phyloP scores from a whole-genome alignment of 2,329 filamentous ascomycete genomes.

The Aspergillus eucalypticola region DNA sequence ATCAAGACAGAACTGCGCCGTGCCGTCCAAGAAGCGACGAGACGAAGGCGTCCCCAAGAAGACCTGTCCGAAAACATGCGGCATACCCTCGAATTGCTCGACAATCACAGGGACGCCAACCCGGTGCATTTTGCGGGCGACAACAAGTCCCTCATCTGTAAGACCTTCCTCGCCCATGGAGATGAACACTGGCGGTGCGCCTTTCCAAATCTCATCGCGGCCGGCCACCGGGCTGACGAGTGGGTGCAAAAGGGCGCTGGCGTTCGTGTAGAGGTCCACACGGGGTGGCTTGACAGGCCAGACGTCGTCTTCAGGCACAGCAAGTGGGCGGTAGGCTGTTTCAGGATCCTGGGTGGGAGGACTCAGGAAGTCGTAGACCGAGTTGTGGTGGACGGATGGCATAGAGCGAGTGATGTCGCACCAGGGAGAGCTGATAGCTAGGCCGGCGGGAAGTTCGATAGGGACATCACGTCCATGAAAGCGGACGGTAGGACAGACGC shows the following conservation, averaged over 20 bases:
- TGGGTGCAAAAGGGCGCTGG: slow-evolving; percentile 41
- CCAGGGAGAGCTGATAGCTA: slow-evolving; percentile 45
- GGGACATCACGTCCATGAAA: slow-evolving; percentile 45
- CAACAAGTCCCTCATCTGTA: slow-evolving; percentile 42
- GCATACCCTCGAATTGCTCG: slow-evolving; percentile 49
- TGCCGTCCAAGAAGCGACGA: slow-evolving; percentile 56
- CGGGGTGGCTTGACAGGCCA: slow-evolving; percentile 47
- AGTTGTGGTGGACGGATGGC: slow-evolving; percentile 41
- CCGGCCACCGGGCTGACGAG: slow-evolving; percentile 44
- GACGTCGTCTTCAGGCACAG: slow-evolving; percentile 36
- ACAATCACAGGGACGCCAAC: slow-evolving; percentile 40
- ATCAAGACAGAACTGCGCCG: slow-evolving; percentile 55
- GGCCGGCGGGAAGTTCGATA: slow-evolving; percentile 44
- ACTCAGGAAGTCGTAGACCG: slow-evolving; percentile 43
- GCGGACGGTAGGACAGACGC: slow-evolving; percentile 34
- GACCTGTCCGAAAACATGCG: slow-evolving; percentile 57
- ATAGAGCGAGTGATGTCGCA: slow-evolving; percentile 46
- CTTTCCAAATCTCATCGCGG: slow-evolving; percentile 41
- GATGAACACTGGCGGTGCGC: slow-evolving; percentile 44
- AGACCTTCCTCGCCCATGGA: slow-evolving; percentile 45
- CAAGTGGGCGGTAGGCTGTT: slow-evolving; percentile 26
- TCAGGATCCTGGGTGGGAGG: slow-evolving; percentile 29
- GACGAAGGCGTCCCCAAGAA: slow-evolving; percentile 51
- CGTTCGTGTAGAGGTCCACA: slow-evolving; percentile 45
- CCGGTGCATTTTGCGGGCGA: slow-evolving; percentile 43